Evolutionary conservation across 257 asterid genomes (phyloP).

Genomic region (Galeopsis tetrahit): DNA sequence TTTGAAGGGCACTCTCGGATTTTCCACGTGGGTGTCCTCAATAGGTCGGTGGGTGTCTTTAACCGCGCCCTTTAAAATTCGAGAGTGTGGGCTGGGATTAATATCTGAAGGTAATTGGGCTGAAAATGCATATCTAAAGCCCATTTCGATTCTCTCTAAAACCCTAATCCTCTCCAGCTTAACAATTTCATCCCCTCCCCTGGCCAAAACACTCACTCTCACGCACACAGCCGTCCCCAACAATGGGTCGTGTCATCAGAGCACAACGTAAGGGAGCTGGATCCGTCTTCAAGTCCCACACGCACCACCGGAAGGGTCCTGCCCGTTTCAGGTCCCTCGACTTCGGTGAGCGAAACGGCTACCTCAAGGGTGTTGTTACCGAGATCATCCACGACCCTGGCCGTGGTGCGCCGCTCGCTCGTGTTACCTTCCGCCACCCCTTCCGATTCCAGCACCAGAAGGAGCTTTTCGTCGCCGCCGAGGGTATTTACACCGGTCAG

Average conservation of each 20-base stretch:
- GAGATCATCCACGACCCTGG: conserved; percentile 40
- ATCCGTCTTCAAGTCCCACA: conserved; percentile 60
- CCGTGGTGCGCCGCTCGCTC: conserved; percentile 49
- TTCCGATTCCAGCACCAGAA: conserved; percentile 63
- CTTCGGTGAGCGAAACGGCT: conserved; percentile 63
- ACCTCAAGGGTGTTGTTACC: conserved; percentile 53
- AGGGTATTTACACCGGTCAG: conserved; percentile 63
- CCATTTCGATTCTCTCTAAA: background rate
- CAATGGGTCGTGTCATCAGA: conserved; percentile 55
- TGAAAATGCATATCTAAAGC: background rate
- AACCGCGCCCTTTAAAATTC: too few relatives aligned
- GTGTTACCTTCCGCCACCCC: conserved; percentile 63
- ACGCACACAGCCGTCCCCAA: background rate
- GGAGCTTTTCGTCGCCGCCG: conserved; percentile 64
- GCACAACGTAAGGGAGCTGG: conserved; percentile 66
- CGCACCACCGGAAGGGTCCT: conserved; percentile 64
- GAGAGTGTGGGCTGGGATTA: too few relatives aligned
- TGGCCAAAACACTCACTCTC: background rate
- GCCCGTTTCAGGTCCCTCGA: conserved; percentile 57
- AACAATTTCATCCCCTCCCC: background rate
- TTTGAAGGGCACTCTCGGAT: too few relatives aligned
- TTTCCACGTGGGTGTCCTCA: too few relatives aligned
- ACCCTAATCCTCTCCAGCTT: conserved; percentile 26
- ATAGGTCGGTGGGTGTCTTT: too few relatives aligned
- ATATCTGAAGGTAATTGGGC: too few relatives aligned